A percentile compares a stretch with the other conserved stretches of the same genome.
phyloP scores from a whole-genome alignment of 2,329 filamentous ascomycete genomes.

The Westerdykella sp. region DNA sequence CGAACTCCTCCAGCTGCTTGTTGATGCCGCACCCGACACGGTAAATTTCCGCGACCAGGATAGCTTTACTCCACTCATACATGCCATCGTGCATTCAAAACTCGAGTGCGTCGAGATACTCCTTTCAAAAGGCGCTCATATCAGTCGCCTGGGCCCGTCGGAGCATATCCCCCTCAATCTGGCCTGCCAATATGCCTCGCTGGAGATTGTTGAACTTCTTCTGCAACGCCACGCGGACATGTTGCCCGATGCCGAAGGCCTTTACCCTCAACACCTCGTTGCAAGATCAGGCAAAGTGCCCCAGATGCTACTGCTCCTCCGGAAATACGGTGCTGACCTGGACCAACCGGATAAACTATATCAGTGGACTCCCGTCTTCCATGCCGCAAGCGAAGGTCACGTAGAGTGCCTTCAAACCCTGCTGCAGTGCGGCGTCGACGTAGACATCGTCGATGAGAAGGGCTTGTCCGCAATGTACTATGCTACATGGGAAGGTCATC shows the following conservation, averaged over 20 bases:
- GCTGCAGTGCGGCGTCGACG: constrained; percentile 70
- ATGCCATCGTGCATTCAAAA: constrained; percentile 85
- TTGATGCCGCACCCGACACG: constrained; percentile 64
- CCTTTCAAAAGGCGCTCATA: constrained; percentile 69
- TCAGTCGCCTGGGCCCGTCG: constrained; percentile 77
- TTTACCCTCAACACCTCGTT: constrained; percentile 95
- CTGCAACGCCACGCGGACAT: constrained; percentile 74
- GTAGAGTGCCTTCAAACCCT: constrained; percentile 79
- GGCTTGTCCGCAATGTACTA: constrained; percentile 94
- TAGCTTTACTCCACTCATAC: constrained; percentile 93
- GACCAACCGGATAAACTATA: constrained; percentile 94
- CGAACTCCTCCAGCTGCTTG: constrained; percentile 70
- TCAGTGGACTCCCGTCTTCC: constrained; percentile 93
- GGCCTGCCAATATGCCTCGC: constrained; percentile 86
- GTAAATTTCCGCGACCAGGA: constrained; percentile 90
- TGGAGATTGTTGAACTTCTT: constrained; percentile 77
- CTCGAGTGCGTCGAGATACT: constrained; percentile 73
- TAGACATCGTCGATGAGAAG: constrained; percentile 83
- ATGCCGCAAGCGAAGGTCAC: constrained; percentile 93
- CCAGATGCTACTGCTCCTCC: constrained; percentile 70
- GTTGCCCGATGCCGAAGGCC: constrained; percentile 88
- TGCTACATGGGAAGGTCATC: constrained; percentile 93
- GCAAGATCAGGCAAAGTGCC: constrained; percentile 81
- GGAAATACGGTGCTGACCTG: constrained; percentile 80
- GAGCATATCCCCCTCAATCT: constrained; percentile 94